phyloP scores from a whole-genome alignment of 2,329 filamentous ascomycete genomes.

The Diaporthe sp. region DNA sequence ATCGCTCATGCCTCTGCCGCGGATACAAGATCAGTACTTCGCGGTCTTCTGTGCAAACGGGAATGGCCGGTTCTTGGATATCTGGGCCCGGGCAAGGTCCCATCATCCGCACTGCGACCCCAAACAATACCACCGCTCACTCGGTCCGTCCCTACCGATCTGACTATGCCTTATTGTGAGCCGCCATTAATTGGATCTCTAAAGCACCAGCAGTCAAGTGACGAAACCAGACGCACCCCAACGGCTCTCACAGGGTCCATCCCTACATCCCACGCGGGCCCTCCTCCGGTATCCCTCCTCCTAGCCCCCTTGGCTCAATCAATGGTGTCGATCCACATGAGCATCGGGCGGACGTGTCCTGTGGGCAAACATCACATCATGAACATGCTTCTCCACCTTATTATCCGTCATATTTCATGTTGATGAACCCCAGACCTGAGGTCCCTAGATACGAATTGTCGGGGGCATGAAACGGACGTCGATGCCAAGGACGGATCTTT shows the following conservation, averaged over 20 bases:
- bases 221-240: constrained; percentile 43
- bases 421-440: constrained; percentile 26
- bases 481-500: constrained; percentile 3
- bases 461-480: constrained; percentile 26
- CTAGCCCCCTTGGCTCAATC: constrained; percentile 39
- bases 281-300: constrained; percentile 45
- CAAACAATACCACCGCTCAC: constrained; percentile 48
- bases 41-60: background rate
- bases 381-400: background rate
- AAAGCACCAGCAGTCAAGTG: constrained; percentile 46
- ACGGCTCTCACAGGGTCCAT: constrained; percentile 35
- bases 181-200: constrained; percentile 45
- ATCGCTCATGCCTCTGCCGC: background rate
- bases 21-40: background rate
- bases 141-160: constrained; percentile 58
- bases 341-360: background rate
- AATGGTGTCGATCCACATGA: constrained; percentile 30
- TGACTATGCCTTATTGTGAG: constrained; percentile 50
- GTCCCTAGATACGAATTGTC: background rate
- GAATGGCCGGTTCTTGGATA: background rate
- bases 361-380: constrained; percentile 5
- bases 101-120: constrained; percentile 35
- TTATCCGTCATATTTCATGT: constrained; percentile 24
- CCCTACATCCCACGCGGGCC: constrained; percentile 45
- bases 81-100: background rate